A percentile compares a stretch with the other conserved stretches of the same genome.
Conservation (phyloP, 768 basidiomycete species). For the Panellus pusillus region DNA sequence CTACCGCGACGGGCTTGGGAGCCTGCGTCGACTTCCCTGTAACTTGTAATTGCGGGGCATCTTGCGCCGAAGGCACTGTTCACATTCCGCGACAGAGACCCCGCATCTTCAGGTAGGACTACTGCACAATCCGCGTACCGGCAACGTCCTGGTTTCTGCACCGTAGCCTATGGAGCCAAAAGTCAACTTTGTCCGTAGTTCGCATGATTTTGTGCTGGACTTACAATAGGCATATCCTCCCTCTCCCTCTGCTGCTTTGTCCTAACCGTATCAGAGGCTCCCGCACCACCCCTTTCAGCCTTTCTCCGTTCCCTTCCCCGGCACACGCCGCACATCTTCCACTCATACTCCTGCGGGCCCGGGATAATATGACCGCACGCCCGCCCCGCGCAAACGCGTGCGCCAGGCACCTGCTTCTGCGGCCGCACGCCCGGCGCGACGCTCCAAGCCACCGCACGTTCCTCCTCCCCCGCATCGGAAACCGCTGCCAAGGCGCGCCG, state of each 20-base stretch:
- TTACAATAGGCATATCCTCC: no score
- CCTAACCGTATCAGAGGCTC: background rate
- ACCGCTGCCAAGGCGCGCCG: slow-evolving; percentile 13
- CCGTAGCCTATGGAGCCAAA: slow-evolving; percentile 6
- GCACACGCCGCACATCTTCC: slow-evolving; percentile 41
- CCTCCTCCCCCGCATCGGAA: background rate
- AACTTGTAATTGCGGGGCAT: slow-evolving; percentile 9
- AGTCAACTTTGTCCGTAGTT: background rate
- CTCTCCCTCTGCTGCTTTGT: no score
- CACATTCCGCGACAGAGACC: slow-evolving; percentile 23
- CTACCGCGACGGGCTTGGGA: background rate
- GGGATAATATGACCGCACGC: slow-evolving; percentile 40
- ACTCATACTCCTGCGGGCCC: slow-evolving; percentile 35
- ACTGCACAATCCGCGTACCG: slow-evolving; percentile 27
- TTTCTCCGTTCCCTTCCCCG: slow-evolving; percentile 27
- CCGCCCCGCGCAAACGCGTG: slow-evolving; percentile 37
- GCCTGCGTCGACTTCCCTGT: background rate
- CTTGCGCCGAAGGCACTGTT: slow-evolving; percentile 30
- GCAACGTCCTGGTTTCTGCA: slow-evolving; percentile 19
- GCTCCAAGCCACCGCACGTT: background rate
- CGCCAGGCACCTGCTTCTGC: slow-evolving; percentile 26
- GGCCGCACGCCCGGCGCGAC: background rate
- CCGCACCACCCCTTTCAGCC: slow-evolving; percentile 16
- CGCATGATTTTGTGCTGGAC: no score
- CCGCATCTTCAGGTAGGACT: slow-evolving; percentile 9